Conservation (phyloP, 371 early-diverging fungal genomes). For the Actinomortierella ambigua region DNA sequence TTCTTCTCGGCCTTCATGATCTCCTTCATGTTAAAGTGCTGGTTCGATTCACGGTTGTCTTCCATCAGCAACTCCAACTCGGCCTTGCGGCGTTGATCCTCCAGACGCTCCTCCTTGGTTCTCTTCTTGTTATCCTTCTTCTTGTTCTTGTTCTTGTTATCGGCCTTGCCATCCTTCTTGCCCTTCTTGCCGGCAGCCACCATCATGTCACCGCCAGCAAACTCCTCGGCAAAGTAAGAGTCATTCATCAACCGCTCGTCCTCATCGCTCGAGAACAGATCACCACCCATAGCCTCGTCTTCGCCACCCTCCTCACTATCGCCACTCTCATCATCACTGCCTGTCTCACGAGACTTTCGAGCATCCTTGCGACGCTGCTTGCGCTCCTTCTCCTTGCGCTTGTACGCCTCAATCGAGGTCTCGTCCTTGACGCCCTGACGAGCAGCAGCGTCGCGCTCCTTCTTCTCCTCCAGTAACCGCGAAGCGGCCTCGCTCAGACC, state of each 20-base stretch:
- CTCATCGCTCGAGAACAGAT: slow-evolving; percentile 54
- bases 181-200: slow-evolving; percentile 42
- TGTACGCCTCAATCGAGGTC: slow-evolving; percentile 81
- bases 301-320: slow-evolving; percentile 43
- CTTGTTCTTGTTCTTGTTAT: slow-evolving; percentile 51
- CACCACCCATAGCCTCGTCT: slow-evolving; percentile 42
- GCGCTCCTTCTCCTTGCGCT: slow-evolving; percentile 86
- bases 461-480: slow-evolving; percentile 58
- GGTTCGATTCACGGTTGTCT: slow-evolving; percentile 58
- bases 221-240: slow-evolving; percentile 71
- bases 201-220: slow-evolving; percentile 58
- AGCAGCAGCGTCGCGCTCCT: slow-evolving; percentile 46
- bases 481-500: slow-evolving; percentile 82
- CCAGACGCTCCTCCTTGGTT: slow-evolving; percentile 63
- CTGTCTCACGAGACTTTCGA: slow-evolving; percentile 44
- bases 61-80: slow-evolving; percentile 87
- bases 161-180: slow-evolving; percentile 39
- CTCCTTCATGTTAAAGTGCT: slow-evolving; percentile 86
- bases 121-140: slow-evolving; percentile 58
- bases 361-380: slow-evolving; percentile 65
- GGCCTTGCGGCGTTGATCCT: slow-evolving; percentile 67
- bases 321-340: slow-evolving; percentile 20
- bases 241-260: slow-evolving; percentile 67
- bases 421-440: slow-evolving; percentile 63
- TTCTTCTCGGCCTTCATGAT: slow-evolving; percentile 86